Conservation (phyloP, 352 stramenopile genomes). For the Globisporangium nunn region DNA sequence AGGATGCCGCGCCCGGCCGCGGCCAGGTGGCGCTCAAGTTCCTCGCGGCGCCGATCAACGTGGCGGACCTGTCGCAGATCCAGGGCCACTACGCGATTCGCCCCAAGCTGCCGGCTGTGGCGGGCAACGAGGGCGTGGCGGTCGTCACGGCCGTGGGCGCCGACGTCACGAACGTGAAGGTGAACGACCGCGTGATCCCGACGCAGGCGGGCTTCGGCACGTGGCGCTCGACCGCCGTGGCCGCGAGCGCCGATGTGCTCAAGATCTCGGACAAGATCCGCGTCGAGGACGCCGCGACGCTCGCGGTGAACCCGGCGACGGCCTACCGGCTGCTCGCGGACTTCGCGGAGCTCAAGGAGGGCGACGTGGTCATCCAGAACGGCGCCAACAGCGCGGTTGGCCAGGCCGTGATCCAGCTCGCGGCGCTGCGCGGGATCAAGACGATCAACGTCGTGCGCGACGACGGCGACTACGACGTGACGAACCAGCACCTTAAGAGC, state of each 20-base stretch:
- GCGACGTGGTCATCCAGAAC: constrained; percentile 89
- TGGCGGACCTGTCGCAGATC: constrained; percentile 84
- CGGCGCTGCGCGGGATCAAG: constrained; percentile 80
- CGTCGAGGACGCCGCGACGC: constrained; percentile 74
- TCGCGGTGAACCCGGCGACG: constrained; percentile 80
- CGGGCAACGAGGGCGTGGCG: constrained; percentile 81
- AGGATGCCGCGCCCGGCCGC: constrained; percentile 33
- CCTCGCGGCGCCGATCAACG: constrained; percentile 85
- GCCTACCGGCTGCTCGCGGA: constrained; percentile 84
- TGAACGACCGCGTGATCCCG: constrained; percentile 85
- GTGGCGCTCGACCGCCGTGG: constrained; percentile 69
- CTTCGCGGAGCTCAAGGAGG: constrained; percentile 66
- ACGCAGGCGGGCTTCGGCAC: constrained; percentile 62
- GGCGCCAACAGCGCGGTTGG: constrained; percentile 84
- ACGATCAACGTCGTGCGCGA: constrained; percentile 88
- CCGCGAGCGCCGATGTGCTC: constrained; percentile 52
- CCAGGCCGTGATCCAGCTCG: constrained; percentile 85
- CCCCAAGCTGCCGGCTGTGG: constrained; percentile 69
- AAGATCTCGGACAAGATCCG: constrained; percentile 82
- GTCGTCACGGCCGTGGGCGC: constrained; percentile 78
- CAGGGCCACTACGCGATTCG: constrained; percentile 80
- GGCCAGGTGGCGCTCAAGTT: constrained; percentile 85
- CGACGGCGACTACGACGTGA: constrained; percentile 72
- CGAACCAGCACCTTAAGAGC: constrained; percentile 70
- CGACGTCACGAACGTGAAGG: constrained; percentile 73